Conservation (phyloP, 345 rosid species). For the Gossypium sturtianum region DNA sequence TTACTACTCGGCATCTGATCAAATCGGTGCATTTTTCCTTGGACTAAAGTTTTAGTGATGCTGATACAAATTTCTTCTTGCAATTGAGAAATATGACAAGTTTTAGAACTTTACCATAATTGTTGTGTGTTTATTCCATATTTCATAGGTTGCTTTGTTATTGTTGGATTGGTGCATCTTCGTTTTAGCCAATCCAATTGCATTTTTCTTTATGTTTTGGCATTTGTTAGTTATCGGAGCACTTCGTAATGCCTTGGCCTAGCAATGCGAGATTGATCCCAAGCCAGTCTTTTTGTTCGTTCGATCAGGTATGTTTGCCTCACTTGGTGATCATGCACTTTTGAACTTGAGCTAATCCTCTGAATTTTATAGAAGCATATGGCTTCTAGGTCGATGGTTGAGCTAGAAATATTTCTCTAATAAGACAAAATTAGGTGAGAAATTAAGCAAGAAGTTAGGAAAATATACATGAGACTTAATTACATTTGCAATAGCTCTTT, state of each 20-base stretch:
- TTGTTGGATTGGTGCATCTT: background rate
- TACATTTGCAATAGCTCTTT: background rate
- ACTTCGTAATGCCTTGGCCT: background rate
- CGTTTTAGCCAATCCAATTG: background rate
- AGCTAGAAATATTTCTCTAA: background rate
- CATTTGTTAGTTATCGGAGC: background rate
- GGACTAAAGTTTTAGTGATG: background rate
- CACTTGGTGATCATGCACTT: background rate
- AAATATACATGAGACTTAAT: background rate
- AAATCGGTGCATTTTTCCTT: background rate
- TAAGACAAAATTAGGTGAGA: background rate
- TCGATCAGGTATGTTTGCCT: background rate
- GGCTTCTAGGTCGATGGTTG: background rate
- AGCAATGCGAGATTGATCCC: constrained; percentile 3
- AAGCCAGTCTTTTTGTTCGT: background rate
- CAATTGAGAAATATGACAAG: background rate
- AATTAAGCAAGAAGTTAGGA: background rate
- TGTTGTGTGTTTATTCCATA: background rate
- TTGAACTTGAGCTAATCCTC: background rate
- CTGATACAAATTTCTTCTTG: background rate
- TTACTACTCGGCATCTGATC: background rate
- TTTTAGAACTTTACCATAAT: background rate
- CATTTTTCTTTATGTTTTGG: background rate
- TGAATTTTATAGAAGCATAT: background rate
- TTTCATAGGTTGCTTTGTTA: background rate